Percentiles rank a stretch among this genome's conserved stretches.
Evolutionary conservation across 805 yeast genomes (phyloP).

Genomic region (Yamadazyma endophytica): DNA sequence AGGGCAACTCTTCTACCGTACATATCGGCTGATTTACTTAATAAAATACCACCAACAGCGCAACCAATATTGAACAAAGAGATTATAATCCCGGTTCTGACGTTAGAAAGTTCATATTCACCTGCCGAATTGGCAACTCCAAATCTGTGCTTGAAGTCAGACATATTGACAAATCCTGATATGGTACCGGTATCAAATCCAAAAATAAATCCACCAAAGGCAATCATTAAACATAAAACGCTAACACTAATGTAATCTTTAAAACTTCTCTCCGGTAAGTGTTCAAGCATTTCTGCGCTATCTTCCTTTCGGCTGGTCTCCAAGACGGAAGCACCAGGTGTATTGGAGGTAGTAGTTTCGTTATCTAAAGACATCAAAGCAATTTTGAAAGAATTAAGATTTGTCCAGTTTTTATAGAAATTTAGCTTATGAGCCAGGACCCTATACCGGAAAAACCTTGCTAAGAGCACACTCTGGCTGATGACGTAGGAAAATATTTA

Average conservation of each 20-base stretch:
- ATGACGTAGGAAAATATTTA: too few relatives aligned
- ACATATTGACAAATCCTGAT: constrained; percentile 66
- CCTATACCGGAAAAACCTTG: too few relatives aligned
- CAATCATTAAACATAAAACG: constrained; percentile 51
- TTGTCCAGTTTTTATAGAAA: too few relatives aligned
- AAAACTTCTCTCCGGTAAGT: constrained; percentile 25
- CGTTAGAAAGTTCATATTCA: constrained; percentile 35
- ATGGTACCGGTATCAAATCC: constrained; percentile 81
- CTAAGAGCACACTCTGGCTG: too few relatives aligned
- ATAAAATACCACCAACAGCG: constrained; percentile 64
- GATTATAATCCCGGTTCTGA: constrained; percentile 50
- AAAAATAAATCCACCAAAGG: constrained; percentile 74
- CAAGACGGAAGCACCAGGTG: too few relatives aligned
- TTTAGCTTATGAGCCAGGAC: too few relatives aligned
- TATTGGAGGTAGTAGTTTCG: too few relatives aligned
- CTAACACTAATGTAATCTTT: constrained; percentile 31
- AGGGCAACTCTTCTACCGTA: constrained; percentile 60
- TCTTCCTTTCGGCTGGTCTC: too few relatives aligned
- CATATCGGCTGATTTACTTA: constrained; percentile 55
- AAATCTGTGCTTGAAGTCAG: constrained; percentile 50
- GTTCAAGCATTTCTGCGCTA: too few relatives aligned
- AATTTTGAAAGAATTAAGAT: too few relatives aligned
- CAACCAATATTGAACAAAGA: constrained; percentile 64
- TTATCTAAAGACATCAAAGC: too few relatives aligned
- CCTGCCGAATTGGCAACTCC: constrained; percentile 45